These are phyloP conservation scores for Bruguiera hainesii DNA, from an alignment of 441 rosid genomes.

Conservation along the genomic window DNA sequence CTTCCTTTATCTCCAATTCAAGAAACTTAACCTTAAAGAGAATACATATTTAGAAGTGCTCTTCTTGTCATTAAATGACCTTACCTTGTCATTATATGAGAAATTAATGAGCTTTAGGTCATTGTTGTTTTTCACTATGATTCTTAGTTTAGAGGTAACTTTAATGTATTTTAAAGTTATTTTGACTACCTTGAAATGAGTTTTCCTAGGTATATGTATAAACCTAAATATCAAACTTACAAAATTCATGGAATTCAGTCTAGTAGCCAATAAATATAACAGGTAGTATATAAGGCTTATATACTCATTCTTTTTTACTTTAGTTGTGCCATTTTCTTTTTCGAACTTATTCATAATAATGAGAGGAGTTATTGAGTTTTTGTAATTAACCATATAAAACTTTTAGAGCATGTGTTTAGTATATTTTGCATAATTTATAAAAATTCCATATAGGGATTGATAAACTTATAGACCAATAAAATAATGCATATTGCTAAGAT, in stretches of 20 bases:
- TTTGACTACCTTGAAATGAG: constrained; percentile 1
- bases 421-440: constrained; percentile 9
- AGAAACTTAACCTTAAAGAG: too few relatives aligned
- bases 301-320: constrained; percentile 2
- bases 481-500: constrained; percentile 1
- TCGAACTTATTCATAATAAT: constrained; percentile 3
- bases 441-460: constrained; percentile 14
- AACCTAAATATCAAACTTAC: constrained; percentile 1
- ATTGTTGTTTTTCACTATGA: background rate
- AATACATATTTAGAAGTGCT: too few relatives aligned
- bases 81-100: too few relatives aligned
- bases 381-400: constrained; percentile 2
- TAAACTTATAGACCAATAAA: constrained; percentile 3
- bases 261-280: background rate
- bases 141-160: background rate
- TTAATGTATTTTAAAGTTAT: constrained; percentile 1
- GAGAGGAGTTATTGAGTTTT: constrained; percentile 3
- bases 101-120: background rate
- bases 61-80: too few relatives aligned
- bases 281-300: background rate
- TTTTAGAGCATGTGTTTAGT: background rate
- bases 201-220: constrained; percentile 5
- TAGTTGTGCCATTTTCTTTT: background rate
- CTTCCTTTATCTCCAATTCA: too few relatives aligned
- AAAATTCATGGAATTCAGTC: constrained; percentile 2